Conservation (phyloP, 2,329 filamentous ascomycete species). For the Stachybotrys chartarum region DNA sequence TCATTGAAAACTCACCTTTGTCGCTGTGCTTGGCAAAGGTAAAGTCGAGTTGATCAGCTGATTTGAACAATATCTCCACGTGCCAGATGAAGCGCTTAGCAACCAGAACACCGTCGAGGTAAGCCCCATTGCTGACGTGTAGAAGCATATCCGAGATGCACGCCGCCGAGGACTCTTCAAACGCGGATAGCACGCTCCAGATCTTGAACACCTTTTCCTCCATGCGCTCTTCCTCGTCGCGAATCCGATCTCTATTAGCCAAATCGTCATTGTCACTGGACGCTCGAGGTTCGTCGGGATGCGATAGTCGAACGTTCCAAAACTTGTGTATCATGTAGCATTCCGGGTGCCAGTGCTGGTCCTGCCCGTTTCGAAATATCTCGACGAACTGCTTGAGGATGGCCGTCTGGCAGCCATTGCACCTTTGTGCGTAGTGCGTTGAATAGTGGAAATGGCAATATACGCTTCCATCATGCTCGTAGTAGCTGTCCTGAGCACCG, state of each 20-base stretch:
- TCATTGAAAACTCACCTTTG: conserved; percentile 55
- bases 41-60: conserved; percentile 76
- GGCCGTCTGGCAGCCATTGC: conserved; percentile 92
- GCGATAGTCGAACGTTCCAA: conserved; percentile 88
- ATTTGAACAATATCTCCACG: conserved; percentile 85
- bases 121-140: conserved; percentile 95
- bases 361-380: conserved; percentile 94
- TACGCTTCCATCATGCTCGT: conserved; percentile 92
- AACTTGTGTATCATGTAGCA: conserved; percentile 99
- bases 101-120: conserved; percentile 88
- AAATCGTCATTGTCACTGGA: conserved; percentile 35
- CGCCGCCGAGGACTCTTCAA: conserved; percentile 94
- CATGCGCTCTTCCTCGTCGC: conserved; percentile 84
- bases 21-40: conserved; percentile 61
- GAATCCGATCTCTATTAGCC: conserved; percentile 67
- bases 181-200: conserved; percentile 94
- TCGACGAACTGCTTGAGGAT: conserved; percentile 99
- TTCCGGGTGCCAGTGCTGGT: conserved; percentile 98
- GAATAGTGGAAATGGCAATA: conserved; percentile 99
- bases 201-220: conserved; percentile 97
- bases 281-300: conserved; percentile 45
- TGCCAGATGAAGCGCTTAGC: conserved; percentile 96
- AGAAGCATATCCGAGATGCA: conserved; percentile 99
- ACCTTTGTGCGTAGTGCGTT: conserved; percentile 91
- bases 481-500: conserved; percentile 96